Percentiles rank a stretch among this genome's conserved stretches.
These are phyloP conservation scores for Russula virescens DNA, from an alignment of 768 basidiomycete species.

Conservation along the genomic window DNA sequence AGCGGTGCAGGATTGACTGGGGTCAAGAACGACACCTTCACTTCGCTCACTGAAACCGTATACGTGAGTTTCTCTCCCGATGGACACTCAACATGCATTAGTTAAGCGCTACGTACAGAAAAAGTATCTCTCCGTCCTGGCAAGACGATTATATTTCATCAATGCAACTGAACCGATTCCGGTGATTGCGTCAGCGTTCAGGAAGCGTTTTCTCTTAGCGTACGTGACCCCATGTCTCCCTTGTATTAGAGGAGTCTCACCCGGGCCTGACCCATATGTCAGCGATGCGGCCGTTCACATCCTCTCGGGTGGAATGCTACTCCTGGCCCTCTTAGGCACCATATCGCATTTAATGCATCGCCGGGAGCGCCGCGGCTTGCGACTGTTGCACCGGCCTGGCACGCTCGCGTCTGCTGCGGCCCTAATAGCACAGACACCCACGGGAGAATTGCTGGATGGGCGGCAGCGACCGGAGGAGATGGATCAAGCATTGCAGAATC, in stretches of 20 bases:
- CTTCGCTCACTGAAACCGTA: constrained; percentile 35
- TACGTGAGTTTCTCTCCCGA: constrained; percentile 39
- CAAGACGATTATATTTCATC: constrained; percentile 48
- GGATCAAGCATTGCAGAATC: constrained; percentile 36
- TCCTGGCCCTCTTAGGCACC: constrained; percentile 40
- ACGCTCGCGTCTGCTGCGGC: constrained; percentile 54
- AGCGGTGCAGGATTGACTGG: constrained; percentile 34
- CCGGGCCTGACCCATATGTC: too few species aligned
- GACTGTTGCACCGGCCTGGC: constrained; percentile 42
- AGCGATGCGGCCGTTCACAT: constrained; percentile 39
- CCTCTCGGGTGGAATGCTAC: constrained; percentile 37
- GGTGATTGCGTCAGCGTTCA: constrained; percentile 39
- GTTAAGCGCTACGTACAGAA: constrained; percentile 29
- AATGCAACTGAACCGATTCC: constrained; percentile 32
- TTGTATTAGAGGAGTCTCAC: too few species aligned
- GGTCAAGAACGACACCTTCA: constrained; percentile 34
- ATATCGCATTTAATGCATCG: constrained; percentile 46
- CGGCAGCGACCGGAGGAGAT: constrained; percentile 38
- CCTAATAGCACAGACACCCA: constrained; percentile 46
- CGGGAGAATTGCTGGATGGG: constrained; percentile 41
- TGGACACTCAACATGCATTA: not conserved
- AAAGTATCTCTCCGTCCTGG: constrained; percentile 47
- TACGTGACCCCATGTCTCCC: too few species aligned
- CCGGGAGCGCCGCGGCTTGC: constrained; percentile 39
- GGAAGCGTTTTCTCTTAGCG: constrained; percentile 46